These are phyloP conservation scores for Hibiscus syriacus DNA, from an alignment of 345 rosid species.

Conservation along the genomic window DNA sequence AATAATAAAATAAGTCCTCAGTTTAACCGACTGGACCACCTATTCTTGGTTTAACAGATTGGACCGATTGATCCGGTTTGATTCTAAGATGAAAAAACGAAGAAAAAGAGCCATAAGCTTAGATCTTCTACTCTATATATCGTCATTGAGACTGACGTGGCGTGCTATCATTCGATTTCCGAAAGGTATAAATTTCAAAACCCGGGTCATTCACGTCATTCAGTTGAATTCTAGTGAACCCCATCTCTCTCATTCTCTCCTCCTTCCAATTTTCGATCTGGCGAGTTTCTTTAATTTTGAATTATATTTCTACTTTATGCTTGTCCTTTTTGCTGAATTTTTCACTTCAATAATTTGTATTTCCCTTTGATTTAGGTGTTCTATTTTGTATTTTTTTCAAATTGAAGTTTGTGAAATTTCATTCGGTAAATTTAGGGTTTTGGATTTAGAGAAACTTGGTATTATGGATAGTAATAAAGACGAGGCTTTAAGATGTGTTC, in stretches of 20 bases:
- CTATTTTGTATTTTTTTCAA: not conserved
- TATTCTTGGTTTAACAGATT: too few relatives aligned
- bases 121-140: too few relatives aligned
- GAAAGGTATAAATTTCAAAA: not conserved
- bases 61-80: too few relatives aligned
- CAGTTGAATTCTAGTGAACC: not conserved
- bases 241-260: too few relatives aligned
- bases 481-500: slow-evolving; percentile 67
- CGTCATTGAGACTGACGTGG: not conserved
- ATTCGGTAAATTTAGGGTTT: not conserved
- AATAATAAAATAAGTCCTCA: too few relatives aligned
- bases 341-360: not conserved
- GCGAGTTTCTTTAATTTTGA: not conserved
- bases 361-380: not conserved
- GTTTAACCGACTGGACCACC: too few relatives aligned
- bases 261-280: not conserved
- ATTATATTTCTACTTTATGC: not conserved
- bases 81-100: too few relatives aligned
- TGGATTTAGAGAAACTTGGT: not conserved
- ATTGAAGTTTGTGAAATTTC: not conserved
- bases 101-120: too few relatives aligned
- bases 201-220: not conserved
- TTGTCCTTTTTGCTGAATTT: not conserved
- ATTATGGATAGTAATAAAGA: slow-evolving; percentile 83
- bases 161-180: not conserved